phyloP scores from a whole-genome alignment of 768 basidiomycete species.

The Psilocybe subaeruginosa region DNA sequence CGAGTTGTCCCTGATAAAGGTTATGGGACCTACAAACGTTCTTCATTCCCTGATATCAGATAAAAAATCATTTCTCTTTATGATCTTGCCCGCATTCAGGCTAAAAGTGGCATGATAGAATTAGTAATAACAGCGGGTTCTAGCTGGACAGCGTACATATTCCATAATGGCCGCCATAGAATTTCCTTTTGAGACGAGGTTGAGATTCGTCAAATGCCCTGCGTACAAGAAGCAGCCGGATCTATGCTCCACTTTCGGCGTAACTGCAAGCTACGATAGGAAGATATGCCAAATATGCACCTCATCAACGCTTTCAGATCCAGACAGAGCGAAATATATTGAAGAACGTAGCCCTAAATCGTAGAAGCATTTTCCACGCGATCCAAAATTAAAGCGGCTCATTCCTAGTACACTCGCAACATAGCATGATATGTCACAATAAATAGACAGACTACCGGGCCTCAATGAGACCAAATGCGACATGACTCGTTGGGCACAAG shows the following conservation, averaged over 20 bases:
- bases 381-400: not conserved
- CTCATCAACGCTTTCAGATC: too few species aligned
- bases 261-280: not conserved
- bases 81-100: not conserved
- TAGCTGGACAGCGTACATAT: not conserved
- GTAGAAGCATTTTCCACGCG: not conserved
- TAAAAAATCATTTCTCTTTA: not conserved
- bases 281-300: not conserved
- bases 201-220: not conserved
- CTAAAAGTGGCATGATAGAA: not conserved
- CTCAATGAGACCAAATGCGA: not conserved
- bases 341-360: too few species aligned
- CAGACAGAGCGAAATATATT: too few species aligned
- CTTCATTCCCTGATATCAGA: not conserved
- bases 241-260: not conserved
- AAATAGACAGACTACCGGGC: not conserved
- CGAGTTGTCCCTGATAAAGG: conserved; percentile 6
- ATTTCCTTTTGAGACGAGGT: not conserved
- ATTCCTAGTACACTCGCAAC: not conserved
- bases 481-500: not conserved
- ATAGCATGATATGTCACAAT: not conserved
- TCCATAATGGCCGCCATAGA: not conserved
- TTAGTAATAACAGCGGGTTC: not conserved
- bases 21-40: not conserved
- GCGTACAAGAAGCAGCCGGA: not conserved